Conservation (phyloP, 331 rosid species). For the Malus hybrid region DNA sequence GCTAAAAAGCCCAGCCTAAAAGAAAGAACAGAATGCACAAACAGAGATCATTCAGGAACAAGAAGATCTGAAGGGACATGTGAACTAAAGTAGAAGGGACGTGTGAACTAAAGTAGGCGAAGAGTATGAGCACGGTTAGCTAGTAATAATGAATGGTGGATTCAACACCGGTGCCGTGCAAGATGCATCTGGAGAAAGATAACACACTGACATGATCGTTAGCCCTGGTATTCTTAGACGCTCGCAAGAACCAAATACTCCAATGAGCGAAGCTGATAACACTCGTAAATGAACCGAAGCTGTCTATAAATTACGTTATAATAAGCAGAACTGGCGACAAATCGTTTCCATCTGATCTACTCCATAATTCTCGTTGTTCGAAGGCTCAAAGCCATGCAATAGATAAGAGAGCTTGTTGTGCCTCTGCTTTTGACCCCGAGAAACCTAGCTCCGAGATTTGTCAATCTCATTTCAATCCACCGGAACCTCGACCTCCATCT, state of each 20-base stretch:
- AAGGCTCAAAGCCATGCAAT: background rate
- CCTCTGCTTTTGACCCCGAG: slow-evolving; percentile 1
- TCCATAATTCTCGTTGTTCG: background rate
- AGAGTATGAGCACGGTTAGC: background rate
- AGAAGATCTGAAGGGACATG: background rate
- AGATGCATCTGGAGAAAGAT: background rate
- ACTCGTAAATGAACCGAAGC: background rate
- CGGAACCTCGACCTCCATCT: slow-evolving; percentile 76
- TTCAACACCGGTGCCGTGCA: background rate
- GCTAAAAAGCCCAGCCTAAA: too few species aligned
- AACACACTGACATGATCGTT: background rate
- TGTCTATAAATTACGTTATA: background rate
- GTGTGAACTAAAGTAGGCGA: background rate
- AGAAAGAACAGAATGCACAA: too few species aligned
- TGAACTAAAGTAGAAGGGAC: background rate
- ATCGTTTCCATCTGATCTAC: background rate
- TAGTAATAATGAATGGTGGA: background rate
- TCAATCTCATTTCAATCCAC: slow-evolving; percentile 34
- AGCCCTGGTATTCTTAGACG: background rate
- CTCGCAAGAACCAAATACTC: background rate
- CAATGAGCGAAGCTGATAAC: background rate
- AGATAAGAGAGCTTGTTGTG: background rate
- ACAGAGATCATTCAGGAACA: background rate
- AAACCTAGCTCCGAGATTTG: background rate
- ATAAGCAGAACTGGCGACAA: background rate